A percentile compares a stretch with the other conserved stretches of the same genome.
Conservation (phyloP, 345 rosid genomes). For the thale cress (Arabidopsis thaliana) region DNA sequence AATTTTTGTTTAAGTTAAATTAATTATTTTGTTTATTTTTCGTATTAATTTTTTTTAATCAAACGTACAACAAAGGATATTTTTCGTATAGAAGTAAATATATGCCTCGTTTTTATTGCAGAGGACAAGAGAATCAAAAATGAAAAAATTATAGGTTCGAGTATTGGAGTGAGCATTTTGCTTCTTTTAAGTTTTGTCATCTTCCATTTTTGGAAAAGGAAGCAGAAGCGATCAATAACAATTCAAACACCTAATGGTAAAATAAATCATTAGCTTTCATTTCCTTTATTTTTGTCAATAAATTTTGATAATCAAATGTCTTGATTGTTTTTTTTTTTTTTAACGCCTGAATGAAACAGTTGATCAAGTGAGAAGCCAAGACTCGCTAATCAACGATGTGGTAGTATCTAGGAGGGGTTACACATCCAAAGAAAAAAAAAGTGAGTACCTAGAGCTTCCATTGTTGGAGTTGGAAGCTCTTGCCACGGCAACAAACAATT, state of each 20-base stretch:
- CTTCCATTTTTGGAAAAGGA: constrained; percentile 57
- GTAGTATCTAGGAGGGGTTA: not conserved
- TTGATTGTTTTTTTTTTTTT: not conserved
- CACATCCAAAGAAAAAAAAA: not conserved
- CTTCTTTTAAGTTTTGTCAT: constrained; percentile 48
- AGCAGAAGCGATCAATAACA: constrained; percentile 31
- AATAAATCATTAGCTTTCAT: constrained; percentile 7
- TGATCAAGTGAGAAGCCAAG: not conserved
- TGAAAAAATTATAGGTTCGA: constrained; percentile 51
- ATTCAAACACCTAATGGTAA: constrained; percentile 33
- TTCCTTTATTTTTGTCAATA: not conserved
- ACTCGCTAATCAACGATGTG: not conserved
- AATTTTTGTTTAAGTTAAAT: no score
- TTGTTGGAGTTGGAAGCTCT: not conserved
- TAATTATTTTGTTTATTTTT: no score
- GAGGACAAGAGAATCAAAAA: constrained; percentile 44
- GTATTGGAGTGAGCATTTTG: constrained; percentile 52
- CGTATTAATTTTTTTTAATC: no score
- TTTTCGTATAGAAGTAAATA: no score
- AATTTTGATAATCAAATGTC: not conserved
- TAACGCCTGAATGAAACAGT: not conserved
- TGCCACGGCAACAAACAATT: constrained; percentile 8
- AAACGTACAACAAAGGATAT: no score
- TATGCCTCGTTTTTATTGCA: constrained; percentile 32
- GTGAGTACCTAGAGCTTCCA: not conserved